Percentiles rank a stretch among this genome's conserved stretches.
Conservation (phyloP, 139 green algal species). For the Micractinium conductrix region DNA sequence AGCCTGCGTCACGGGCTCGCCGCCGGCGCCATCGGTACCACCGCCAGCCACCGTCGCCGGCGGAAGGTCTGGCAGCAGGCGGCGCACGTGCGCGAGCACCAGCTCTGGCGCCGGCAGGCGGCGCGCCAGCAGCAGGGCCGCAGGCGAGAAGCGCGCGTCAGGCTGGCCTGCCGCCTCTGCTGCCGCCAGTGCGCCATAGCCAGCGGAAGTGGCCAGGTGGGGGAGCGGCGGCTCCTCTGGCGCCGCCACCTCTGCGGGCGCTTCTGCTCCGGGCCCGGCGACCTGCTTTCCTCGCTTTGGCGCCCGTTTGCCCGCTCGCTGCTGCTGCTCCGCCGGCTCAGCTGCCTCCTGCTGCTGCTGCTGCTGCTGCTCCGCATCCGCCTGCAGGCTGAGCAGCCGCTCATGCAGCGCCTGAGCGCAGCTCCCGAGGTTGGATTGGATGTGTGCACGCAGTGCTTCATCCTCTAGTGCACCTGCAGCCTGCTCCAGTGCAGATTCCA, state of each 20-base stretch:
- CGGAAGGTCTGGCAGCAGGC: not conserved
- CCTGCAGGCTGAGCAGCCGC: not conserved
- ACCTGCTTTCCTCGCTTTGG: too few species aligned
- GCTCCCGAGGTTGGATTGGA: slow-evolving; percentile 2
- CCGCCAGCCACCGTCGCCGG: too few species aligned
- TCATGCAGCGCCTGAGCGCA: slow-evolving; percentile 17
- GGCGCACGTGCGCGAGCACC: slow-evolving; percentile 1
- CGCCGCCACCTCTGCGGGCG: not conserved
- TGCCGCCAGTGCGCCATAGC: not conserved
- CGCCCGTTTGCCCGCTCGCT: too few species aligned
- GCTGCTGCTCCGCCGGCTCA: not conserved
- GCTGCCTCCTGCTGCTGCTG: not conserved
- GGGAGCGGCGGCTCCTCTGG: not conserved
- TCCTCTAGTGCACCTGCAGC: not conserved
- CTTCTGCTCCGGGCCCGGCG: not conserved
- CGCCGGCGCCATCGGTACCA: not conserved
- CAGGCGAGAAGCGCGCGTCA: slow-evolving; percentile 17
- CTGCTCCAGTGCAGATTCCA: slow-evolving; percentile 1
- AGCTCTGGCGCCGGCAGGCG: not conserved
- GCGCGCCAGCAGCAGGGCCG: slow-evolving; percentile 10
- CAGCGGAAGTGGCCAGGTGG: not conserved
- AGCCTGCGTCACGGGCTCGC: not conserved
- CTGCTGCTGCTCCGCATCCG: not conserved
- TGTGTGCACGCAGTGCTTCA: not conserved
- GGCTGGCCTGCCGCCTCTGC: not conserved